These are phyloP conservation scores for Platanthera guangdongensis DNA, from an alignment of 106 monocot genomes.

Conservation along the genomic window DNA sequence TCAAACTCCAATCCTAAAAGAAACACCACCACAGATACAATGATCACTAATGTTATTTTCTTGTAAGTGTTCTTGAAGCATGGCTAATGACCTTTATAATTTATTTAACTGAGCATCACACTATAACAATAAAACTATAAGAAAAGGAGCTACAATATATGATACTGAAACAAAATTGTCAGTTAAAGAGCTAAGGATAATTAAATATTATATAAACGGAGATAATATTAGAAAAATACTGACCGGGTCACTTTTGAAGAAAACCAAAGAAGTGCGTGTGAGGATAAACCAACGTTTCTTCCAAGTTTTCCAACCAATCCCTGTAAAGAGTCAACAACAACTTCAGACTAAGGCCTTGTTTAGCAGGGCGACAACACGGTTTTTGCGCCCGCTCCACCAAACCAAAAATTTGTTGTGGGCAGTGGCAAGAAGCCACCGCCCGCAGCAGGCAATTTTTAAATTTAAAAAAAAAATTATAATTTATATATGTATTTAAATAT, in stretches of 20 bases:
- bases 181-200: not conserved
- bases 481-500: no score
- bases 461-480: no score
- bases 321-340: slow-evolving; percentile 26
- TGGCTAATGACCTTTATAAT: not conserved
- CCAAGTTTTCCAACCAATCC: slow-evolving; percentile 99
- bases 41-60: not conserved
- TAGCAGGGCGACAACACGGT: no score
- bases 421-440: no score
- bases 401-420: no score
- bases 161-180: not conserved
- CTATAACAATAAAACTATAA: not conserved
- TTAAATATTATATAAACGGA: not conserved
- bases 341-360: not conserved
- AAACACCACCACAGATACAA: not conserved
- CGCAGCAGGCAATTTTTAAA: no score
- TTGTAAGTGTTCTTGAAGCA: not conserved
- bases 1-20: not conserved
- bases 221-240: slow-evolving; percentile 21
- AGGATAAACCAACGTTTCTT: slow-evolving; percentile 99
- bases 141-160: not conserved
- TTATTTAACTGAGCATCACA: not conserved
- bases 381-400: no score
- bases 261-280: slow-evolving; percentile 92
- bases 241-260: slow-evolving; percentile 97